Percentiles rank a stretch among this genome's conserved stretches.
phyloP scores from a whole-genome alignment of 805 yeast genomes.

The Cyberlindnera misumaiensis region DNA sequence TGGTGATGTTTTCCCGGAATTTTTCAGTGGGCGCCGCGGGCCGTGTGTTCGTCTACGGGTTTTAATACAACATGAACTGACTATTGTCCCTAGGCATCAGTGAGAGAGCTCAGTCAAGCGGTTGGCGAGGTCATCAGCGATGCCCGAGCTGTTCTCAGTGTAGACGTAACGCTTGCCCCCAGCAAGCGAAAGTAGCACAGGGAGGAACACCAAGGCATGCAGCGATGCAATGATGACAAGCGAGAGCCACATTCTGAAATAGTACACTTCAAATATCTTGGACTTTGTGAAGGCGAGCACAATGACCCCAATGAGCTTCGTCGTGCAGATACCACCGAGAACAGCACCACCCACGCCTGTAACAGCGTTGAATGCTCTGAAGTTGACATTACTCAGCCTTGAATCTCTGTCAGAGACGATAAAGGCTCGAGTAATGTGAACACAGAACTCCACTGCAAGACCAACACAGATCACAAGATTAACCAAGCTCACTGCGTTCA shows the following conservation, averaged over 20 bases:
- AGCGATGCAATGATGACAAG: conserved; percentile 69
- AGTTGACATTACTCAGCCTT: conserved; percentile 23
- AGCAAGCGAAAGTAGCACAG: conserved; percentile 56
- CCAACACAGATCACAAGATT: conserved; percentile 91
- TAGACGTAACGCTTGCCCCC: conserved; percentile 54
- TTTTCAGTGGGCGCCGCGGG: too few relatives aligned
- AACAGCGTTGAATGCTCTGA: conserved; percentile 49
- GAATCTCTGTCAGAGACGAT: conserved; percentile 29
- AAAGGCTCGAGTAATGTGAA: conserved; percentile 79
- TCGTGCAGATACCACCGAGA: conserved; percentile 81
- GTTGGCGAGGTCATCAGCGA: conserved; percentile 25
- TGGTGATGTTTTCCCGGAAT: too few relatives aligned
- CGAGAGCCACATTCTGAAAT: conserved; percentile 91
- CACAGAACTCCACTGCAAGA: conserved; percentile 86
- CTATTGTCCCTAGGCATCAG: too few relatives aligned
- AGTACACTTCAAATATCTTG: conserved; percentile 83
- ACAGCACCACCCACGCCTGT: conserved; percentile 84
- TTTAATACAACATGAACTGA: too few relatives aligned
- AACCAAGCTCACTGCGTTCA: conserved; percentile 87
- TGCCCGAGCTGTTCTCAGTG: conserved; percentile 27
- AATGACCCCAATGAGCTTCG: conserved; percentile 81
- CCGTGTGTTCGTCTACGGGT: neutral
- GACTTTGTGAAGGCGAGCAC: conserved; percentile 85
- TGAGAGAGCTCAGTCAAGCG: conserved; percentile 11
- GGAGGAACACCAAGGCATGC: conserved; percentile 75